Evolutionary conservation across 768 basidiomycete species (phyloP).

Genomic region (Lactarius deliciosus): DNA sequence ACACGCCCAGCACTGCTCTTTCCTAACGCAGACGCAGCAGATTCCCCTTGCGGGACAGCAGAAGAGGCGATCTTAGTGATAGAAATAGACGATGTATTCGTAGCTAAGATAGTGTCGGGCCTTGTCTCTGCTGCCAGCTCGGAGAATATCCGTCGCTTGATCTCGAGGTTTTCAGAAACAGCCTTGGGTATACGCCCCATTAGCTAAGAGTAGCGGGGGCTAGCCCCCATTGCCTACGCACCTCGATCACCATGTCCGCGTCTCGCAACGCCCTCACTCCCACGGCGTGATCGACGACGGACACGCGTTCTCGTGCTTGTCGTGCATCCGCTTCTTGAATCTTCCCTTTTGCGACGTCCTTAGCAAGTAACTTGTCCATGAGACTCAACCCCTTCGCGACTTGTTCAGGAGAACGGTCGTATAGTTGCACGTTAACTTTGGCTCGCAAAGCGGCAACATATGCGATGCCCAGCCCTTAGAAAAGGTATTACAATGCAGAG

Average conservation of each 20-base stretch:
- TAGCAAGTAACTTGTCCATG: slow-evolving; percentile 80
- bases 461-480: slow-evolving; percentile 80
- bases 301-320: slow-evolving; percentile 67
- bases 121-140: slow-evolving; percentile 65
- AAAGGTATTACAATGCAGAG: background rate
- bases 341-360: slow-evolving; percentile 84
- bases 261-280: slow-evolving; percentile 65
- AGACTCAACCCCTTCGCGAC: slow-evolving; percentile 69
- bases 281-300: slow-evolving; percentile 49
- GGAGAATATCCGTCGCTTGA: slow-evolving; percentile 79
- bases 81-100: slow-evolving; percentile 93
- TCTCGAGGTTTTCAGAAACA: slow-evolving; percentile 75
- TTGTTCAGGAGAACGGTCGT: slow-evolving; percentile 76
- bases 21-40: slow-evolving; percentile 61
- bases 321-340: slow-evolving; percentile 68
- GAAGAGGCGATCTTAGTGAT: slow-evolving; percentile 91
- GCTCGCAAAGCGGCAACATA: slow-evolving; percentile 84
- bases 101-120: slow-evolving; percentile 78
- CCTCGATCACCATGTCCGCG: slow-evolving; percentile 91
- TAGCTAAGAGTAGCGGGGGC: background rate
- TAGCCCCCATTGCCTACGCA: slow-evolving; percentile 35
- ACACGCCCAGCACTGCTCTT: slow-evolving; percentile 68
- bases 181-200: slow-evolving; percentile 50
- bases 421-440: slow-evolving; percentile 79
- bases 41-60: slow-evolving; percentile 58